These are phyloP conservation scores for Rhizopogon vulgaris DNA, from an alignment of 768 basidiomycete genomes.

Conservation along the genomic window DNA sequence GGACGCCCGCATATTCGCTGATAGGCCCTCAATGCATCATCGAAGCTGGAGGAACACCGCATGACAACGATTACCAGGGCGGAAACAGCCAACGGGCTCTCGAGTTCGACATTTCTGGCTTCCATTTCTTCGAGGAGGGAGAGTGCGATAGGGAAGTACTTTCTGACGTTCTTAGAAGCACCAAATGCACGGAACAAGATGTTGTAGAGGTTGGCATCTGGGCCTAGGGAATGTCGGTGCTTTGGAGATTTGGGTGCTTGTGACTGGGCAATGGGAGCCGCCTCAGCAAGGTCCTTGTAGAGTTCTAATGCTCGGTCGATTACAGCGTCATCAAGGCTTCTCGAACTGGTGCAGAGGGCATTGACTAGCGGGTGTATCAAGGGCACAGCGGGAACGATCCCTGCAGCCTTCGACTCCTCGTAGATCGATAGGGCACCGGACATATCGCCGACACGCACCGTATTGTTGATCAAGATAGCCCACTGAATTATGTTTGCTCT, in stretches of 20 bases:
- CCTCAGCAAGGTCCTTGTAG: constrained; percentile 40
- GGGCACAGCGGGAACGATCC: constrained; percentile 41
- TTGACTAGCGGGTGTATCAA: constrained; percentile 53
- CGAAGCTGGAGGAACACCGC: constrained; percentile 46
- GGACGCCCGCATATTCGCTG: constrained; percentile 26
- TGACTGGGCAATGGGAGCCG: constrained; percentile 21
- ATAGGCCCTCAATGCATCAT: constrained; percentile 64
- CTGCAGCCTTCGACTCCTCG: constrained; percentile 34
- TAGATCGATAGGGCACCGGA: constrained; percentile 45
- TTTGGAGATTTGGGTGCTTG: constrained; percentile 7
- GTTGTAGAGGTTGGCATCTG: constrained; percentile 50
- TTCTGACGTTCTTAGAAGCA: constrained; percentile 37
- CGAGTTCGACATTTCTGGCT: constrained; percentile 36
- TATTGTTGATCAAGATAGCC: constrained; percentile 50
- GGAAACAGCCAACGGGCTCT: constrained; percentile 39
- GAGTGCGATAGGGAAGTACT: constrained; percentile 42
- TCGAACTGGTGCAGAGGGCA: constrained; percentile 36
- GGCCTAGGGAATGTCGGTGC: constrained; percentile 34
- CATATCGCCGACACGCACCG: constrained; percentile 32
- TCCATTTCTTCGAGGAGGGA: constrained; percentile 66
- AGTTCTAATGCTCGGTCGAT: constrained; percentile 51
- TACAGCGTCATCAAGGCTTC: constrained; percentile 31
- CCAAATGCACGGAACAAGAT: constrained; percentile 43
- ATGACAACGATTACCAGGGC: constrained; percentile 62
- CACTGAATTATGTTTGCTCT: constrained; percentile 42